Conservation (phyloP, 768 basidiomycete genomes). For the Terana coerulea region DNA sequence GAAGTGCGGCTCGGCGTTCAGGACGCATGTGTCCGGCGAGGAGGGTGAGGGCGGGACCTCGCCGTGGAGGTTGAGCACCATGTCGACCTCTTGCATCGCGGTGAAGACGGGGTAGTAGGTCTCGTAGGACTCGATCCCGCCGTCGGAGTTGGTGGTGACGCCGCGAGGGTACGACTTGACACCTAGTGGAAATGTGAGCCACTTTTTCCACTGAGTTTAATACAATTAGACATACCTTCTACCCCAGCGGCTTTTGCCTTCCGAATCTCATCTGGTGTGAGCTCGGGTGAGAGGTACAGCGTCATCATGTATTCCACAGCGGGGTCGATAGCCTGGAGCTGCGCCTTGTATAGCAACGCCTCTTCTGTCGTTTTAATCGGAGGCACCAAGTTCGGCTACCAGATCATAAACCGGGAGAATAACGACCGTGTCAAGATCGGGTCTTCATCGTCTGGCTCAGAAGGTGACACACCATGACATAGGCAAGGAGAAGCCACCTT, state of each 20-base stretch:
- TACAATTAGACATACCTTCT: slow-evolving; percentile 37
- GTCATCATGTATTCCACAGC: slow-evolving; percentile 91
- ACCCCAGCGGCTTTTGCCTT: slow-evolving; percentile 87
- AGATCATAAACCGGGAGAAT: background rate
- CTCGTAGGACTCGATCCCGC: slow-evolving; percentile 95
- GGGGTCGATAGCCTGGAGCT: slow-evolving; percentile 72
- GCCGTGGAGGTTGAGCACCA: slow-evolving; percentile 96
- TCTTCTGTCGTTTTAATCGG: slow-evolving; percentile 80
- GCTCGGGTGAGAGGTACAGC: slow-evolving; percentile 86
- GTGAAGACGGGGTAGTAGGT: slow-evolving; percentile 90
- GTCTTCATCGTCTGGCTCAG: no score
- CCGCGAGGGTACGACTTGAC: slow-evolving; percentile 98
- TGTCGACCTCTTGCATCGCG: slow-evolving; percentile 88
- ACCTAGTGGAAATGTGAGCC: slow-evolving; percentile 36
- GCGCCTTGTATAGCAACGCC: slow-evolving; percentile 75
- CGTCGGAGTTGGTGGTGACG: slow-evolving; percentile 95
- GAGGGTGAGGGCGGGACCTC: slow-evolving; percentile 87
- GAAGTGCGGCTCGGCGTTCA: slow-evolving; percentile 91
- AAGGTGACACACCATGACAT: slow-evolving; percentile 81
- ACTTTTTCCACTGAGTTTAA: background rate
- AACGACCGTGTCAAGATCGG: no score
- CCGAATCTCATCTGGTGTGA: slow-evolving; percentile 87
- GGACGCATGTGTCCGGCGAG: slow-evolving; percentile 75
- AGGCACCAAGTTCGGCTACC: slow-evolving; percentile 83
- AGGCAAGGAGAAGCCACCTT: slow-evolving; percentile 90